Evolutionary conservation across 139 green algal genomes (phyloP), one percentile per base, ranked within the genome.

Genomic region (Zygnema cylindricum): DNA sequence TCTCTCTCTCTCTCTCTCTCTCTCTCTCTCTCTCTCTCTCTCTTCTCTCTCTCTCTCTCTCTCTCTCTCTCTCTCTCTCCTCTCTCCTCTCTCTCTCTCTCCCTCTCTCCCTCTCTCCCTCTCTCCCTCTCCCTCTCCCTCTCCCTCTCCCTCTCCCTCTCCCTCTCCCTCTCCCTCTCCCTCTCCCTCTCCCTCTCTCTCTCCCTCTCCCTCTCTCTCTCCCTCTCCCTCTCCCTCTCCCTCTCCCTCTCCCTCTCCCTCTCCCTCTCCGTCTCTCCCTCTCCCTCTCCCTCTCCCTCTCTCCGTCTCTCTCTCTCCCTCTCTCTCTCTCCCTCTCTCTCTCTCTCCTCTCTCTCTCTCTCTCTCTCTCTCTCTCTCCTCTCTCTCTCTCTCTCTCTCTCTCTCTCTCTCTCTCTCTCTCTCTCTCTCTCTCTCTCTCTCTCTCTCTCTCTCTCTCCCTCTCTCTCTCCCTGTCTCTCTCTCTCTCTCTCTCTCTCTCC

Each of bases 81-180:
- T 16, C 3, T 16, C 21, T 16, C 3, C 36, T 79, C 71, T 23
- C 71, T 79, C 71, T 23, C 36, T 43, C 38, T 23, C 71, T 79
- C 71, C 3, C 71, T 79, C 71, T n/a, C 71, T 79, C 71, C 7
- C 36, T 43, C 36, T 23, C 71, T 79, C 71, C 3, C 71, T 79
- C 71, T n/a, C 71, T 79, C 71, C 7, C 71, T 79, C 36, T n/a
- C 71, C 11, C 38, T 40, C 71, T 79, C 36, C 3, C 71, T 79
- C 71, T 23, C 71, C 21, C 71, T 25, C 71, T 16, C 71, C 36
- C 71, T 11, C 11, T 7, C 71, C 71, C 16, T 3, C 16, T 16
- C 21, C 71, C 71, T 16, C 3, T 79, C 71, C 21, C 38, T 16
- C 71, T 23, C 71, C 71, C 71, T 25, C 71, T 11, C 36, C 3